Base-by-base conservation (phyloP, 2,329 filamentous ascomycete species). In the Daldinia sp. region DNA sequence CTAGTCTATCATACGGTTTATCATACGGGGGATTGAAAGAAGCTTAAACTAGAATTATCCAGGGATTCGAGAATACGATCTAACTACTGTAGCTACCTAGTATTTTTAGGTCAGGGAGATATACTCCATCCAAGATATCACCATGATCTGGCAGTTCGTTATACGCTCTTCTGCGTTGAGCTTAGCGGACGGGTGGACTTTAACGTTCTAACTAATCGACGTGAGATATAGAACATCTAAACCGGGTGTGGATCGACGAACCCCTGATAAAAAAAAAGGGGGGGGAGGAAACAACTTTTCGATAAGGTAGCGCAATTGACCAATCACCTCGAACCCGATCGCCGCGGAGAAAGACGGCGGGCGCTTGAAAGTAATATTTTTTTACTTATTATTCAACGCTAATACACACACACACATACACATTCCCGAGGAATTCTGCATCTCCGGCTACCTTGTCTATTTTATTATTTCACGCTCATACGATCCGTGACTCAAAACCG, bases 271-370 rank as follows among this genome's bases (percentile, higher is more conserved):
- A 39, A 41, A 28, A 23, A 54, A 28, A 28, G 9, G 13, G 5
- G 30, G n/a, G n/a, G 5, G 30, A 9, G n/a, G 48, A 33, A 13
- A 33, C 26, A n/a, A 26, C 18, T n/a, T 35, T 63, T 53, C 60
- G 68, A 70, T 70, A 71, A 69, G 69, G 55, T 54, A 58, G 51
- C 53, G 6, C 61, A 1, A 13, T 48, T 61, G 58, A 50, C 67
- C 69, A 71, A 71, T 71, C 39, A 65, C 37, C 30, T 3, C 20
- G 12, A 0, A 3, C 18, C 33, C 23, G 39, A 51, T 5, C 30
- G 35, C 69, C 69, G 69, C 69, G 69, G 69, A 71, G 69, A 71
- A 69, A 71, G 67, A 65, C 4, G 6, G 15, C 54, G 42, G 48
- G 44, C 13, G n/a, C 13, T 5, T 56, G 42, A 15, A 37, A 9